A percentile compares a stretch with the other conserved stretches of the same genome.
Conservation (phyloP, 306 rosid genomes). For the Nissolia schottii region DNA sequence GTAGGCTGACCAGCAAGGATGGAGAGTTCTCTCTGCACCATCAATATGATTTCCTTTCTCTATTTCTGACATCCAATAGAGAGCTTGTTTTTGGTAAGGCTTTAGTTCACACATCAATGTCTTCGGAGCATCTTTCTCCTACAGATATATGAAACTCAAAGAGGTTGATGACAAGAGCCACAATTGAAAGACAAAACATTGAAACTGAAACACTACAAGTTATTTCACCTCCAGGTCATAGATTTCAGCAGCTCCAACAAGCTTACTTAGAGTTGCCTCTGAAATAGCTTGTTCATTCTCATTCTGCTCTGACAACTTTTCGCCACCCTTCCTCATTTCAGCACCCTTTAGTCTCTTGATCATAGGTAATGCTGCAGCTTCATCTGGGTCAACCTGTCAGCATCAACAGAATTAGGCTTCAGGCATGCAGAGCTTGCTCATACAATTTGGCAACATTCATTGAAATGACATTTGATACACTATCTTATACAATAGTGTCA, state of each 20-base stretch:
- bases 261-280: conserved; percentile 60
- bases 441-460: not conserved
- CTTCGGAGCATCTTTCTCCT: conserved; percentile 75
- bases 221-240: conserved; percentile 66
- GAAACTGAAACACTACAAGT: not conserved
- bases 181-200: not conserved
- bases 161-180: not conserved
- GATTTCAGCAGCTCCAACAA: conserved; percentile 70
- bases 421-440: not conserved
- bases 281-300: conserved; percentile 66
- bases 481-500: not conserved
- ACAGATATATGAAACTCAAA: not conserved
- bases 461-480: not conserved
- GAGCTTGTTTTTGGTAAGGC: conserved; percentile 91
- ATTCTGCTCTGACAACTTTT: conserved; percentile 38
- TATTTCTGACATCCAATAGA: conserved; percentile 75
- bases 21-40: conserved; percentile 52
- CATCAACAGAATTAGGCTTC: conserved; percentile 1
- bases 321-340: conserved; percentile 41
- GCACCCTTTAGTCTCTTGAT: conserved; percentile 52
- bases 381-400: conserved; percentile 52
- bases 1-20: conserved; percentile 92
- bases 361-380: conserved; percentile 42
- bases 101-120: conserved; percentile 53
- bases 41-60: conserved; percentile 62